phyloP scores from a whole-genome alignment of 768 basidiomycete species.

The Paxillus rubicundulus region DNA sequence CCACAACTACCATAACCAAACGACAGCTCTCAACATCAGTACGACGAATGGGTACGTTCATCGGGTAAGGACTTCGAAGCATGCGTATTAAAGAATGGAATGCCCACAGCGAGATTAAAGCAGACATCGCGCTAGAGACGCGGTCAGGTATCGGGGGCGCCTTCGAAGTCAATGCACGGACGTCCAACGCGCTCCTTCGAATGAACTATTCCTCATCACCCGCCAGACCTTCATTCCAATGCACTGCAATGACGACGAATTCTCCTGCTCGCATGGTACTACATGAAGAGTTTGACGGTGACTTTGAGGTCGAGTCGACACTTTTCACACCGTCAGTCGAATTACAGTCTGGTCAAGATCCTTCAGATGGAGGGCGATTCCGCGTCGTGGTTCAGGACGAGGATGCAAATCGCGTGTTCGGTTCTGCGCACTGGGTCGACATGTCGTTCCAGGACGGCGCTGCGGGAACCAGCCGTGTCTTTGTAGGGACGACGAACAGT shows the following conservation, averaged over 20 bases:
- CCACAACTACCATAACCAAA: conserved; percentile 10
- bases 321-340: conserved; percentile 9
- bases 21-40: conserved; percentile 27
- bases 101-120: conserved; percentile 14
- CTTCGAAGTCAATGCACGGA: conserved; percentile 32
- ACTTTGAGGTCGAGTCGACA: conserved; percentile 26
- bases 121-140: conserved; percentile 17
- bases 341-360: neutral
- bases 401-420: neutral
- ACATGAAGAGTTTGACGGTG: conserved; percentile 39
- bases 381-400: neutral
- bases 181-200: conserved; percentile 34
- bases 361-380: neutral
- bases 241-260: conserved; percentile 35
- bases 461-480: neutral
- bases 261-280: conserved; percentile 33
- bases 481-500: neutral
- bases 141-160: conserved; percentile 20
- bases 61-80: too few relatives aligned
- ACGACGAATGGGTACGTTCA: conserved; percentile 41
- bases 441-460: neutral
- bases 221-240: conserved; percentile 30
- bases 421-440: conserved; percentile 3
- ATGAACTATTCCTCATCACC: conserved; percentile 35
- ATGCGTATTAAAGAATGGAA: neutral